These are phyloP conservation scores for Forsythia viridissima DNA, from an alignment of 257 asterid genomes.

Conservation along the genomic window DNA sequence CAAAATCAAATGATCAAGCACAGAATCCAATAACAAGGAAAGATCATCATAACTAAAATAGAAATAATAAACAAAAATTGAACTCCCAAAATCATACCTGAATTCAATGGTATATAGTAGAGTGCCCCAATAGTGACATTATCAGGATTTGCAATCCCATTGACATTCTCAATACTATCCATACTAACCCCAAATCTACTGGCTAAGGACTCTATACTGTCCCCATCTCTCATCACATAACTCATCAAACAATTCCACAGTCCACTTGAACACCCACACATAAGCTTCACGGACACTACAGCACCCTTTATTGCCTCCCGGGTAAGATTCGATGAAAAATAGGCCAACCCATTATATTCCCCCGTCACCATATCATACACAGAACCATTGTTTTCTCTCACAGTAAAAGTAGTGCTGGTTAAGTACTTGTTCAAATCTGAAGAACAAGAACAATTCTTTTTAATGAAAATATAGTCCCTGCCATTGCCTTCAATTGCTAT, in stretches of 20 bases:
- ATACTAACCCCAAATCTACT: conserved; percentile 98
- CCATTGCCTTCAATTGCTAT: conserved; percentile 78
- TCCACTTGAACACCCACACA: conserved; percentile 97
- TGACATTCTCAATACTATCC: conserved; percentile 82
- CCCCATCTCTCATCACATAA: conserved; percentile 87
- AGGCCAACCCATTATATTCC: conserved; percentile 79
- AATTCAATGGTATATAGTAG: conserved; percentile 76
- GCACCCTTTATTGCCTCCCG: conserved; percentile 83
- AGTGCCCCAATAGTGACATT: conserved; percentile 81
- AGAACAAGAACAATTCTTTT: conserved; percentile 93
- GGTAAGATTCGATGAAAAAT: conserved; percentile 65
- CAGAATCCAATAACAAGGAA: conserved; percentile 20
- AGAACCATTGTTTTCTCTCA: conserved; percentile 67
- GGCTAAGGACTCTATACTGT: conserved; percentile 81
- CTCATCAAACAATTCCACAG: conserved; percentile 96
- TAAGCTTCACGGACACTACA: conserved; percentile 72
- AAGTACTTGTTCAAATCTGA: conserved; percentile 52
- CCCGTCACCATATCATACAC: conserved; percentile 65
- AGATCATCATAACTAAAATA: conserved; percentile 9
- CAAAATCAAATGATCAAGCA: conserved; percentile 19
- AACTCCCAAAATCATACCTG: conserved; percentile 49
- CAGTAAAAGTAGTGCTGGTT: conserved; percentile 77
- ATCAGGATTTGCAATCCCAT: conserved; percentile 80
- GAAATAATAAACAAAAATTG: background rate
- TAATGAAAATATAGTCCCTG: conserved; percentile 69